Evolutionary conservation across 2,329 filamentous ascomycete species (phyloP).

Genomic region (Fusarium guadeloupense): DNA sequence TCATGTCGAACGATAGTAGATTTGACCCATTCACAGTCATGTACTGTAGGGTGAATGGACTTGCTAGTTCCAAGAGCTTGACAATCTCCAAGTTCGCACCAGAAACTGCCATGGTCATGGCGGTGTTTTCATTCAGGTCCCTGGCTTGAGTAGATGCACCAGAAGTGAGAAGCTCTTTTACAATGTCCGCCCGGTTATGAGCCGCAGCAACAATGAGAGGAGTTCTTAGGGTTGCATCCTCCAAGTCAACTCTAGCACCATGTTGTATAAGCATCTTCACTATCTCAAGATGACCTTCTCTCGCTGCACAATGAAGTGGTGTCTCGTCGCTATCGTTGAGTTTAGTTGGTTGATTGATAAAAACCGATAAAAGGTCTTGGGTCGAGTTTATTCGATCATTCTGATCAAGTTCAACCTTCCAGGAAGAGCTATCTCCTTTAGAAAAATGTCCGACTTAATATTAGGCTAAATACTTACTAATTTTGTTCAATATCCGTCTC

Average conservation of each 20-base stretch:
- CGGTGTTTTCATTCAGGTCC: neutral
- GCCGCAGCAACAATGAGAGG: neutral
- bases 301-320: neutral
- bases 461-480: neutral
- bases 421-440: too few species aligned
- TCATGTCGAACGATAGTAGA: neutral
- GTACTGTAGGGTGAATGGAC: neutral
- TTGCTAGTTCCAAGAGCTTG: neutral
- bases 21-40: neutral
- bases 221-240: accelerated
- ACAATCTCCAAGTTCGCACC: neutral
- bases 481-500: neutral
- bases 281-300: neutral
- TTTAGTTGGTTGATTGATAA: neutral
- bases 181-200: accelerated
- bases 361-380: neutral
- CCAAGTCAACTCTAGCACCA: neutral
- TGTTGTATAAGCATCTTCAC: neutral
- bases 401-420: neutral
- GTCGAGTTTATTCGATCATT: accelerated
- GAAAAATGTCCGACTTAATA: too few species aligned
- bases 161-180: neutral
- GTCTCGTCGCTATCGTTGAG: neutral
- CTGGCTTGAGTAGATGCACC: neutral
- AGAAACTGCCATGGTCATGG: neutral